Conservation (phyloP, 2,329 filamentous ascomycete species). For the Penicillium sp. region DNA sequence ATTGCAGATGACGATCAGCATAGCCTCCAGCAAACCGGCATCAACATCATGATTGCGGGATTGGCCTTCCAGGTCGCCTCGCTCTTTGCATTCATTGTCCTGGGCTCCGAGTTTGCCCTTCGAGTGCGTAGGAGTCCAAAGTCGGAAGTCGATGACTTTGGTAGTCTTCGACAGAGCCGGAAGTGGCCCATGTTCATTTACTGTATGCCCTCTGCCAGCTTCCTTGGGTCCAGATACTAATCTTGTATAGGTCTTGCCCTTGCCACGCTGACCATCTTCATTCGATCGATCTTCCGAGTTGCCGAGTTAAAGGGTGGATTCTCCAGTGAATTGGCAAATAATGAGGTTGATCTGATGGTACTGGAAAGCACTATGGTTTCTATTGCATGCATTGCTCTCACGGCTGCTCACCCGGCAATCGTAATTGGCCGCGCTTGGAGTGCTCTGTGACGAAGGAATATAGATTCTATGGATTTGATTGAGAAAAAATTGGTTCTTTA, state of each 20-base stretch:
- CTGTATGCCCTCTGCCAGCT: conserved; percentile 2
- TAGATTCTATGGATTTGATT: too few relatives aligned
- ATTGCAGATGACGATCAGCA: conserved; percentile 38
- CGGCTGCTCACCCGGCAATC: conserved; percentile 6
- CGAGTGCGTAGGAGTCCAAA: conserved; percentile 8
- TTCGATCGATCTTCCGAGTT: conserved; percentile 52
- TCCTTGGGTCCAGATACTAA: neutral
- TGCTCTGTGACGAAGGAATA: neutral
- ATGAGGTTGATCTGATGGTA: conserved; percentile 51
- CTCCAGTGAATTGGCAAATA: conserved; percentile 47
- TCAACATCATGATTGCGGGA: conserved; percentile 20
- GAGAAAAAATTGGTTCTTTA: too few relatives aligned
- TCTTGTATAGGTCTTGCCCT: conserved; percentile 8
- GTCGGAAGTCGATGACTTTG: neutral
- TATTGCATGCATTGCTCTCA: conserved; percentile 16
- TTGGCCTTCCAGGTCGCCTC: conserved; percentile 17
- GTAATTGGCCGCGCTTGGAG: conserved; percentile 4
- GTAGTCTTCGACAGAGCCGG: conserved; percentile 1
- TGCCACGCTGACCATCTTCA: conserved; percentile 45
- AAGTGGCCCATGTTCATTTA: conserved; percentile 10
- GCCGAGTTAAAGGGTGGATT: conserved; percentile 52
- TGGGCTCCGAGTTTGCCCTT: conserved; percentile 11
- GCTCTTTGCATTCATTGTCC: conserved; percentile 13
- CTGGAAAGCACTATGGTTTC: conserved; percentile 54
- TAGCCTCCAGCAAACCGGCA: conserved; percentile 6